phyloP scores from a whole-genome alignment of 1,284 basidiomycete species.

The Leccinum fallax region DNA sequence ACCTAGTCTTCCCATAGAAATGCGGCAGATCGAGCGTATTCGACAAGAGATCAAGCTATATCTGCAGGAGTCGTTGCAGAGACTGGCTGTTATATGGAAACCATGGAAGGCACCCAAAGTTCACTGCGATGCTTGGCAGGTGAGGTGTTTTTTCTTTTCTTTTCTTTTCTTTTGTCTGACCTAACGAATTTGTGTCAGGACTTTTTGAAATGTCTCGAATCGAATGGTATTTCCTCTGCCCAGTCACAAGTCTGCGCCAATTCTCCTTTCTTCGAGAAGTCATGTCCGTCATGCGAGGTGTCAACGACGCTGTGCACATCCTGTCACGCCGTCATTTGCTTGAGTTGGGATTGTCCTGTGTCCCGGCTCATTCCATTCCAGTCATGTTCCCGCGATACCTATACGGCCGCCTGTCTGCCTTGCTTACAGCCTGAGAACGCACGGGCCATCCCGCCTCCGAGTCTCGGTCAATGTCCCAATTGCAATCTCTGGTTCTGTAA shows the following conservation, averaged over 20 bases:
- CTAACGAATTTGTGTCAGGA: too few relatives aligned
- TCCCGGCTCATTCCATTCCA: too few relatives aligned
- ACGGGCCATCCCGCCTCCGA: constrained; percentile 3
- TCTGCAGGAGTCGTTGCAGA: neutral
- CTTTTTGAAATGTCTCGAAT: too few relatives aligned
- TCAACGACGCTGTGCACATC: constrained; percentile 11
- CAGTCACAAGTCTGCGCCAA: neutral
- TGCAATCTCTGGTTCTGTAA: constrained; percentile 27
- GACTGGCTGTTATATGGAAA: too few relatives aligned
- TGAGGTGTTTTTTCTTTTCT: too few relatives aligned
- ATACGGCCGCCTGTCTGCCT: constrained; percentile 5
- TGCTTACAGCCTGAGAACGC: constrained; percentile 17
- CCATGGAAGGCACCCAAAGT: too few relatives aligned
- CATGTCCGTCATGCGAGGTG: constrained; percentile 19
- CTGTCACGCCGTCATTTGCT: too few relatives aligned
- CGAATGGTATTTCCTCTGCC: neutral
- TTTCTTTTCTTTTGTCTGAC: too few relatives aligned
- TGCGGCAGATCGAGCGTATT: too few relatives aligned
- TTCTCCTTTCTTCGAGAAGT: neutral
- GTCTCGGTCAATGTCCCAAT: constrained; percentile 25
- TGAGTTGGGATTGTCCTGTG: too few relatives aligned
- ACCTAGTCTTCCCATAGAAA: neutral
- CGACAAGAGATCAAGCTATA: neutral
- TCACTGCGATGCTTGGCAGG: too few relatives aligned
- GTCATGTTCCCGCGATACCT: too few relatives aligned